Base-by-base conservation (phyloP, 129 eudicot species). In the Kitagawia praeruptora region DNA sequence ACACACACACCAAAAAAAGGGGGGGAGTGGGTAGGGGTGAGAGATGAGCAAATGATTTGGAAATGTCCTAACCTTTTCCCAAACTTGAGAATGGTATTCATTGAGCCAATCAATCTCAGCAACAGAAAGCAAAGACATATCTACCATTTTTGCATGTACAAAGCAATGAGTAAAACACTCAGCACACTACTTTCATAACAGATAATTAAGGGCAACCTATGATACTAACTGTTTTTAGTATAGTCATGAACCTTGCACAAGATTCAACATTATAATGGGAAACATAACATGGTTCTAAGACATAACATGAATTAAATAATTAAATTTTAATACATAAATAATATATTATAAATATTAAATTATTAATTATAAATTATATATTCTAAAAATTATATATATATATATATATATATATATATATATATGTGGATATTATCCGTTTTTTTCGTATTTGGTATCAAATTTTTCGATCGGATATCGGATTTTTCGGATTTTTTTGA, bases 81-180 rank as follows among this genome's bases (percentile, higher is more conserved):
- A 95, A 76, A 92, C 97, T 86, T 95, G 92, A 75, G 87, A 81
- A 81, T 95, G 99, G 80, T 95, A 95, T 77, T 87, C 87, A 84
- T 95, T 90, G 53, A 95, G 91, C 99, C 99, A 95, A 75, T 89
- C 86, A 69, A 92, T 45, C 88, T 95, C 99, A 51, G 89, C 81
- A 49, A 81, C 79, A 38, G 96, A 88, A 63, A 95, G 87, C 81
- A 95, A 80, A 45, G 87, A 81, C 44, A 92, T 71, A 81, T 92
- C 97, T 18, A 92, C 77, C 90, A 95, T 74, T 75, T 95, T 95
- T 28, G 90, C 74, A 97, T 95, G 85, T 40, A 84, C 28, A 39
- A 76, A 66, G 61, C 44, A 21, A 77, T 34, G 76, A 47, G 64
- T 21, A 19, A 73, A 73, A 42, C 13, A 42, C 76, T 73, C 13